Percentiles rank a stretch among this genome's conserved stretches.
Conservation (phyloP, 306 rosid species). For the Vigna mungo region DNA sequence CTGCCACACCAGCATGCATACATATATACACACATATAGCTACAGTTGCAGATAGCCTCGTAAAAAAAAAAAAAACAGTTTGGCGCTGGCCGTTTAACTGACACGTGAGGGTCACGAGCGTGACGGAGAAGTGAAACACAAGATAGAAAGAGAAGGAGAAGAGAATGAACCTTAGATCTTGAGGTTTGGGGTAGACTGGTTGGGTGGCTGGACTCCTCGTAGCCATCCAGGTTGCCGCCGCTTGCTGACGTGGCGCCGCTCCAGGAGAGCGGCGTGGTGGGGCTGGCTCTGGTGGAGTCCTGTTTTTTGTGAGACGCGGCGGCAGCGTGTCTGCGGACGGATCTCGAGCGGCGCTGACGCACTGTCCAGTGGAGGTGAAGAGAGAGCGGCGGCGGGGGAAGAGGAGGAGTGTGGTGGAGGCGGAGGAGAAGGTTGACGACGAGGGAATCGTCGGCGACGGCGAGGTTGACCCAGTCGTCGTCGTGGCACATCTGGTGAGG, state of each 20-base stretch:
- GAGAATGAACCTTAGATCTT: slow-evolving; percentile 78
- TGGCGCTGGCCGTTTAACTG: neutral
- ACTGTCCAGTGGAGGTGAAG: slow-evolving; percentile 71
- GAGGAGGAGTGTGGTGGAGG: slow-evolving; percentile 39
- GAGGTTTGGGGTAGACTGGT: slow-evolving; percentile 44
- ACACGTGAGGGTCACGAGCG: neutral
- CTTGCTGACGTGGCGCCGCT: slow-evolving; percentile 76
- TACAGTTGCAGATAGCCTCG: neutral
- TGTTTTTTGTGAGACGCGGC: slow-evolving; percentile 23
- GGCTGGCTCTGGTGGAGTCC: slow-evolving; percentile 67
- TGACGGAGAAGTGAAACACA: neutral
- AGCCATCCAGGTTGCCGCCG: slow-evolving; percentile 60
- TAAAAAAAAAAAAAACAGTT: neutral
- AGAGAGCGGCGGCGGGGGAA: slow-evolving; percentile 38
- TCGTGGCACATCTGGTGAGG: slow-evolving; percentile 50
- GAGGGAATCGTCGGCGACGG: slow-evolving; percentile 66
- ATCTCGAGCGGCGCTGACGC: slow-evolving; percentile 78
- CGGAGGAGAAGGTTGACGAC: slow-evolving; percentile 70
- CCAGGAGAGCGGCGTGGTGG: slow-evolving; percentile 92
- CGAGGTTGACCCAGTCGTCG: slow-evolving; percentile 74
- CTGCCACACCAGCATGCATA: slow-evolving; percentile 2
- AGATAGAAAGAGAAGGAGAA: neutral
- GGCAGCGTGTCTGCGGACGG: neutral
- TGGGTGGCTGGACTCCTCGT: slow-evolving; percentile 64
- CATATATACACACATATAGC: neutral